These are phyloP conservation scores for Balakata baccata DNA, from an alignment of 345 rosid species.

Conservation along the genomic window DNA sequence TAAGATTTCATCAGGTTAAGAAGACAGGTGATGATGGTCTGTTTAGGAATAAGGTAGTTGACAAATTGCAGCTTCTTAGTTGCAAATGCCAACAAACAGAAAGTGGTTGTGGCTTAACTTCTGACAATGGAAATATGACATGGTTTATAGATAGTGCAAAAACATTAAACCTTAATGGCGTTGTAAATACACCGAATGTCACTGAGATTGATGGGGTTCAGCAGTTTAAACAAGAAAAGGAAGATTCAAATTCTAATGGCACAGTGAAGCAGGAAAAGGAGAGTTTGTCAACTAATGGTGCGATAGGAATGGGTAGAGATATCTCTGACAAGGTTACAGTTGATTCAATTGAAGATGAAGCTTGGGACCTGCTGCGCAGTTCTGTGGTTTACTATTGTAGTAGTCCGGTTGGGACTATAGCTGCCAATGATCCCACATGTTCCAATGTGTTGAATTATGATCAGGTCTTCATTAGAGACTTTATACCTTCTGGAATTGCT, in stretches of 20 bases:
- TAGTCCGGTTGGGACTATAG: conserved; percentile 82
- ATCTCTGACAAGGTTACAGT: conserved; percentile 26
- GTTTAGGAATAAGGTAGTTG: background rate
- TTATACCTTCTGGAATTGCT: conserved; percentile 33
- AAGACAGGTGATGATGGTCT: conserved; percentile 13
- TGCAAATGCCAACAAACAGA: conserved; percentile 60
- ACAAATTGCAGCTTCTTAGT: conserved; percentile 19
- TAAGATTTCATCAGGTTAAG: conserved; percentile 13
- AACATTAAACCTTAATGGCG: conserved; percentile 40
- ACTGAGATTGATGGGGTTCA: conserved; percentile 39
- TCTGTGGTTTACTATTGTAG: conserved; percentile 77
- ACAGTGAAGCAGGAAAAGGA: conserved; percentile 14
- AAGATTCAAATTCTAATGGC: conserved; percentile 34
- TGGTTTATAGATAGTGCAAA: conserved; percentile 43
- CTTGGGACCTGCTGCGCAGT: conserved; percentile 72
- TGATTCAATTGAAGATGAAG: conserved; percentile 70
- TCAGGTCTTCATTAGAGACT: conserved; percentile 45
- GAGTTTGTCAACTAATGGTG: conserved; percentile 14
- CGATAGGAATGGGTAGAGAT: conserved; percentile 20
- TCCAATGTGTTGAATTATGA: conserved; percentile 68
- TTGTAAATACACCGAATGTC: conserved; percentile 19
- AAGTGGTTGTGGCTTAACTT: conserved; percentile 31
- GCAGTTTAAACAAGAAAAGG: conserved; percentile 33
- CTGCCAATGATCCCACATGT: conserved; percentile 80
- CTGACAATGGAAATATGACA: conserved; percentile 29